Base-by-base conservation (phyloP, 1,139 yeast species). In the Geotrichum siamense region DNA sequence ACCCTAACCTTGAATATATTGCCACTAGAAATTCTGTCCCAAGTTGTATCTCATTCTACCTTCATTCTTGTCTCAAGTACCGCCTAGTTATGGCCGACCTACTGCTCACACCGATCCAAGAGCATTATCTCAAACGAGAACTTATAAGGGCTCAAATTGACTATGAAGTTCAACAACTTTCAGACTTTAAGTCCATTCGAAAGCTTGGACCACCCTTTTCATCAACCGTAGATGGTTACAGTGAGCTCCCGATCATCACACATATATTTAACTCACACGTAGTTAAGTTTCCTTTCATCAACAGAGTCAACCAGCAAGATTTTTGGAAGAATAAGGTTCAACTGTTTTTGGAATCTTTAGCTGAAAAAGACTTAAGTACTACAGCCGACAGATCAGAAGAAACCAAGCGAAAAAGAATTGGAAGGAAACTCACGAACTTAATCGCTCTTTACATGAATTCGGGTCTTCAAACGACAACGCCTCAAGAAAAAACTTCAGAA, bases 251-350 rank as follows among this genome's bases (percentile, higher is more conserved):
- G 0, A 61, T 87, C 39, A 59, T 83, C 21, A 68, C 79, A 46
- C 85, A 74, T 62, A 75, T 85, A 51, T 78, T 87, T 56, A 61
- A 68, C 33, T 68, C 75, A 41, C 82, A 79, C 50, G 62, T 87
- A 6, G 66, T 71, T 38, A 75, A 80, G 1, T 82, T 89, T 56
- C 97, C 97, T 1, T 80, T 89, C 55, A 65, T 89, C 20, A 38
- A 37, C 23, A 67, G 79, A 2, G 68, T 75, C 1, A 72, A 72
- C 47, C 79, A 76, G 52, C 62, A 64, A 16, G 65, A 66, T 40
- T 84, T 89, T 57, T 89, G 96, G 96, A 76, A 76, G 48, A 70
- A 70, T 38, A 80, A 81, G 30, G 80, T 86, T 0, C 96, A 87
- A 60, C 78, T 78, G 31, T 86, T 87, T 58, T 73, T 82, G 54